Conservation (phyloP, 2,329 filamentous ascomycete genomes). For the Ophiostoma angusticollis region DNA sequence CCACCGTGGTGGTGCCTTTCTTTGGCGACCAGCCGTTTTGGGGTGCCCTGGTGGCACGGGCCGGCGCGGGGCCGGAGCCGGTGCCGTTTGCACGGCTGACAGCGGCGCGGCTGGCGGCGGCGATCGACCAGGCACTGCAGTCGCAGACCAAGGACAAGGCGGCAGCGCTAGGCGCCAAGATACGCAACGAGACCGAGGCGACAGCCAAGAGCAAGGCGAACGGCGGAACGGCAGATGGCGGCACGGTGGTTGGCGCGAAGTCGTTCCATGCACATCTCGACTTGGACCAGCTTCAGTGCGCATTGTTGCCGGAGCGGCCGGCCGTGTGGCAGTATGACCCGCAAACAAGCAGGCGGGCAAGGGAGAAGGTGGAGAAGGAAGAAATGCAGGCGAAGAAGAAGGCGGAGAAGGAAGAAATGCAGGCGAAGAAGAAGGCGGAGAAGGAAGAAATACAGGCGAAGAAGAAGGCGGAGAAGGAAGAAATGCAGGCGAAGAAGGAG, state of each 20-base stretch:
- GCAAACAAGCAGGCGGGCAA: background rate
- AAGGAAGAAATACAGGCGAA: no score
- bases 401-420: no score
- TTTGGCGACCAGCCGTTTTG: conserved; percentile 79
- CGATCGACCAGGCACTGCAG: conserved; percentile 33
- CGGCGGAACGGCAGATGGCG: background rate
- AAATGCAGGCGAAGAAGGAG: no score
- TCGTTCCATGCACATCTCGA: conserved; percentile 62
- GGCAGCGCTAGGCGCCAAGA: background rate
- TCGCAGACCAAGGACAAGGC: background rate
- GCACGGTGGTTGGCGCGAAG: conserved; percentile 46
- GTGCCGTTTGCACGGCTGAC: conserved; percentile 58
- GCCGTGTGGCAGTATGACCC: conserved; percentile 66
- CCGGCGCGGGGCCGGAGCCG: conserved; percentile 58
- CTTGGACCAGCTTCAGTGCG: conserved; percentile 54
- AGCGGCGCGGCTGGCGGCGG: conserved; percentile 49
- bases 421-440: no score
- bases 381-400: no score
- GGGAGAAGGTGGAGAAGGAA: no score
- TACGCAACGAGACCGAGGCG: background rate
- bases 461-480: no score
- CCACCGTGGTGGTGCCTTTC: conserved; percentile 75
- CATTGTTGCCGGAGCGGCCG: conserved; percentile 50
- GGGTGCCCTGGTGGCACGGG: conserved; percentile 62
- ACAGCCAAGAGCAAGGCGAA: conserved; percentile 24